Percentiles rank a stretch among this genome's conserved stretches.
These are phyloP conservation scores for Saitozyma sp. DNA, from an alignment of 768 basidiomycete genomes.

Conservation along the genomic window DNA sequence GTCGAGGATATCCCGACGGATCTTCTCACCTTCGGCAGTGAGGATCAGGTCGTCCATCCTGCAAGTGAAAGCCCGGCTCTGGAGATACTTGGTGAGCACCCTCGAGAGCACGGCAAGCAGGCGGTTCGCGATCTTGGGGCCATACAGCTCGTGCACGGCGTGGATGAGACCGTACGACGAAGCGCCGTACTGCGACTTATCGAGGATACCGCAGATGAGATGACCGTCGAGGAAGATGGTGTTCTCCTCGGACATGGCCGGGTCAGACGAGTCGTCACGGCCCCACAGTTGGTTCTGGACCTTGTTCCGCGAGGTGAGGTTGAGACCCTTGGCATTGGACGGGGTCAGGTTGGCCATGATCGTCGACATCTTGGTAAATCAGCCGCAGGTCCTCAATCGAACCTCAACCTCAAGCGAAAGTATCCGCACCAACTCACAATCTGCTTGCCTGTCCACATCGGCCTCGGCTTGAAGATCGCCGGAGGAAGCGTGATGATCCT, in stretches of 20 bases:
- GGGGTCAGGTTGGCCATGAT: slow-evolving; percentile 91
- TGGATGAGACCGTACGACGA: slow-evolving; percentile 95
- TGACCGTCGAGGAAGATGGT: slow-evolving; percentile 92
- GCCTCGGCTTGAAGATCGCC: slow-evolving; percentile 83
- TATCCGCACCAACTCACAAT: slow-evolving; percentile 63
- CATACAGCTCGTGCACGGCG: slow-evolving; percentile 94
- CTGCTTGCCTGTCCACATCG: slow-evolving; percentile 98
- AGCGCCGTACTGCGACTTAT: slow-evolving; percentile 97
- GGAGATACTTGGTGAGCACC: slow-evolving; percentile 93
- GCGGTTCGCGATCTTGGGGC: slow-evolving; percentile 80
- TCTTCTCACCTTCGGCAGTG: slow-evolving; percentile 74
- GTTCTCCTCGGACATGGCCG: slow-evolving; percentile 70
- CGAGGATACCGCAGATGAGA: slow-evolving; percentile 86
- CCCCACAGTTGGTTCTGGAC: slow-evolving; percentile 81
- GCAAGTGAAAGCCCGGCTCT: slow-evolving; percentile 95
- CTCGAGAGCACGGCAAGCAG: slow-evolving; percentile 90
- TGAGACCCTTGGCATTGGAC: slow-evolving; percentile 71
- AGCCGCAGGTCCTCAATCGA: too few relatives aligned
- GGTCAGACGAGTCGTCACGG: slow-evolving; percentile 56
- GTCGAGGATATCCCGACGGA: slow-evolving; percentile 67
- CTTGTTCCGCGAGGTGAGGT: slow-evolving; percentile 81
- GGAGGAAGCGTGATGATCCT: slow-evolving; percentile 82
- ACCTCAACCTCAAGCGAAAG: slow-evolving; percentile 6
- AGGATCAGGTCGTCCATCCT: slow-evolving; percentile 96
- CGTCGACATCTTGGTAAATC: slow-evolving; percentile 75